Conservation (phyloP, 192 early-diverging fungal genomes). For the Umbelopsis sp. region DNA sequence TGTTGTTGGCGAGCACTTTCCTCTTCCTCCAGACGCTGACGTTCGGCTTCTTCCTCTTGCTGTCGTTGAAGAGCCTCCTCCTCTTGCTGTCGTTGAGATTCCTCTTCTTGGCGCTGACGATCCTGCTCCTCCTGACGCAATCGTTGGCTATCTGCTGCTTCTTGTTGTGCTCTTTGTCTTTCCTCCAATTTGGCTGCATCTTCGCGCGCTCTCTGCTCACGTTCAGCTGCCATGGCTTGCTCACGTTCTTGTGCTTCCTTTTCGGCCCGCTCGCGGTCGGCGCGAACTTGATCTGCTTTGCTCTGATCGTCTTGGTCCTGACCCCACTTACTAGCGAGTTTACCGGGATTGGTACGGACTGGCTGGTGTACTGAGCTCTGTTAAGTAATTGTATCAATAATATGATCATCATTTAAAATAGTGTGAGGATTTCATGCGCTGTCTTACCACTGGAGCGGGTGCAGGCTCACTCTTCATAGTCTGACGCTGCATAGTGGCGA, state of each 20-base stretch:
- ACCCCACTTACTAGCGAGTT: constrained; percentile 33
- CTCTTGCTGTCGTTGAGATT: constrained; percentile 23
- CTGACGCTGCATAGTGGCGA: constrained; percentile 52
- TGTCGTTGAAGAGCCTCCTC: constrained; percentile 27
- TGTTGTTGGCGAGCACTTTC: constrained; percentile 26
- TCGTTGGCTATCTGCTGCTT: constrained; percentile 38
- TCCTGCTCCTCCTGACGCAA: constrained; percentile 36
- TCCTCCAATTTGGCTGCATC: constrained; percentile 27
- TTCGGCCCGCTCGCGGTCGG: constrained; percentile 34
- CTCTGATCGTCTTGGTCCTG: constrained; percentile 16
- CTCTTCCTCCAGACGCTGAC: background rate
- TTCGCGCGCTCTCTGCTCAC: constrained; percentile 22
- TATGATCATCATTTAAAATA: background rate
- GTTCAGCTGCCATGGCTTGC: constrained; percentile 1
- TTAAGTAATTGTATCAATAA: background rate
- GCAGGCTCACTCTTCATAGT: constrained; percentile 47
- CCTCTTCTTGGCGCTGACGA: constrained; percentile 20
- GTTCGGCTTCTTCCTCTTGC: constrained; percentile 27
- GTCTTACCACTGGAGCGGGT: constrained; percentile 37
- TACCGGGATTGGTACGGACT: constrained; percentile 42
- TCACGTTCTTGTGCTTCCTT: constrained; percentile 39
- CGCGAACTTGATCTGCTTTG: constrained; percentile 28
- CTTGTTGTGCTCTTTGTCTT: constrained; percentile 14
- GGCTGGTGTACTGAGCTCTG: constrained; percentile 43
- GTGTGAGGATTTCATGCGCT: background rate